Evolutionary conservation across 768 basidiomycete genomes (phyloP).

Genomic region (Epithele typhae): DNA sequence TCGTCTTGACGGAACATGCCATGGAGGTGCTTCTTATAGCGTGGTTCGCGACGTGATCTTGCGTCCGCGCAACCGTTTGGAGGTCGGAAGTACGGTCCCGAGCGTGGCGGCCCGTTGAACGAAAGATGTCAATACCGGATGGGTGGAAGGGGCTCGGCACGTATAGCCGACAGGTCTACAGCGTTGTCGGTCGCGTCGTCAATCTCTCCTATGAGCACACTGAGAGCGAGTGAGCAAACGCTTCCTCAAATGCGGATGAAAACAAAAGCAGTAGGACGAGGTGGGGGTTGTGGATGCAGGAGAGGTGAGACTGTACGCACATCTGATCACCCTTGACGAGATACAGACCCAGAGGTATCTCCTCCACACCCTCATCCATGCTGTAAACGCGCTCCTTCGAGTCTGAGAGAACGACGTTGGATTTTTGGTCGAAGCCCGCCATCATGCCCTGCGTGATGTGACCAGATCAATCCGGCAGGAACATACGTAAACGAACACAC

Average conservation of each 20-base stretch:
- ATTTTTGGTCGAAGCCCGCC: conserved; percentile 92
- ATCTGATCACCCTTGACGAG: conserved; percentile 98
- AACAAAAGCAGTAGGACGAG: too few species aligned
- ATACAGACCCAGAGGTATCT: conserved; percentile 91
- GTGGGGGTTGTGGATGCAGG: not conserved
- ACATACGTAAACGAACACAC: not conserved
- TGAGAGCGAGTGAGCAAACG: conserved; percentile 22
- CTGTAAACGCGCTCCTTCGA: conserved; percentile 92
- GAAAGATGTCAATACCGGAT: conserved; percentile 81
- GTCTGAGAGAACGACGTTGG: conserved; percentile 93
- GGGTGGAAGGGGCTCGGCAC: conserved; percentile 82
- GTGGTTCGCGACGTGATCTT: too few species aligned
- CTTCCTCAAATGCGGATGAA: too few species aligned
- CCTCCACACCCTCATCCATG: conserved; percentile 88
- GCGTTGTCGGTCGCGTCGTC: conserved; percentile 79
- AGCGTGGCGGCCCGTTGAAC: too few species aligned
- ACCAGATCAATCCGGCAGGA: conserved; percentile 2
- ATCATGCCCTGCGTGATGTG: conserved; percentile 71
- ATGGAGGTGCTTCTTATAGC: too few species aligned
- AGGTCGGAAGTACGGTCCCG: too few species aligned
- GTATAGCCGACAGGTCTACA: conserved; percentile 70
- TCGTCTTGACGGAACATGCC: too few species aligned
- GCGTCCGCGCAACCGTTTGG: too few species aligned
- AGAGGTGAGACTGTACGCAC: conserved; percentile 46
- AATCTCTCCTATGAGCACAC: conserved; percentile 79